Percentiles rank a stretch among this genome's conserved stretches.
Conservation (phyloP, 371 early-diverging fungal species). For the Blakeslea trispora region DNA sequence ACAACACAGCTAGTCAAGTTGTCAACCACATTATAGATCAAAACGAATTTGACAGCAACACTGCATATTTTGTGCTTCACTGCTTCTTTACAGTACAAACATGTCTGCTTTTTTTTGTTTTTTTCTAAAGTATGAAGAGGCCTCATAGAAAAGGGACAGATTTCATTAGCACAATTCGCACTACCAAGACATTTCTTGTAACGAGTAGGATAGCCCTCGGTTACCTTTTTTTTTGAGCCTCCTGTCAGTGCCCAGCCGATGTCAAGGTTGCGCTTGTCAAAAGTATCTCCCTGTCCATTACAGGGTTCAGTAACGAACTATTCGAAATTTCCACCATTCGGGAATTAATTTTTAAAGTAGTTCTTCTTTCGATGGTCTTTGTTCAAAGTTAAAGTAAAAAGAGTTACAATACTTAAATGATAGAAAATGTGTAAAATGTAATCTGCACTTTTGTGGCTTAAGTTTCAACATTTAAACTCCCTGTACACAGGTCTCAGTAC, state of each 20-base stretch:
- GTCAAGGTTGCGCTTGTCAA: not conserved
- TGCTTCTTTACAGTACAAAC: not conserved
- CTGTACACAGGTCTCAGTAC: not conserved
- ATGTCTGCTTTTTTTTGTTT: not conserved
- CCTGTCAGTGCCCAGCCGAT: not conserved
- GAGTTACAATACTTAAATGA: not conserved
- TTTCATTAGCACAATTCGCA: not conserved
- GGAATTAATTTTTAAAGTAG: not conserved
- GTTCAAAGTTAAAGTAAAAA: not conserved
- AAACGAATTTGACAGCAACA: not conserved
- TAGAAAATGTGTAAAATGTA: not conserved
- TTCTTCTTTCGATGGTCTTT: not conserved
- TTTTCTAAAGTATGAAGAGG: not conserved
- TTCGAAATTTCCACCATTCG: not conserved
- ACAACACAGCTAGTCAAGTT: not conserved
- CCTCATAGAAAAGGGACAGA: not conserved
- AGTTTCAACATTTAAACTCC: not conserved
- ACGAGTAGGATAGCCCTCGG: not conserved
- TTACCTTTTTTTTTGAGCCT: not conserved
- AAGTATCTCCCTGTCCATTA: not conserved
- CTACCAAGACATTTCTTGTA: not conserved
- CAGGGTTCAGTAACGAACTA: not conserved
- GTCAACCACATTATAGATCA: not conserved
- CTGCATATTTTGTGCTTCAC: not conserved
- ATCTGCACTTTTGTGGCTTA: not conserved